A percentile compares a stretch with the other conserved stretches of the same genome.
These are phyloP conservation scores for Citeromyces nyonsensis DNA, from an alignment of 805 yeast genomes.

Conservation along the genomic window DNA sequence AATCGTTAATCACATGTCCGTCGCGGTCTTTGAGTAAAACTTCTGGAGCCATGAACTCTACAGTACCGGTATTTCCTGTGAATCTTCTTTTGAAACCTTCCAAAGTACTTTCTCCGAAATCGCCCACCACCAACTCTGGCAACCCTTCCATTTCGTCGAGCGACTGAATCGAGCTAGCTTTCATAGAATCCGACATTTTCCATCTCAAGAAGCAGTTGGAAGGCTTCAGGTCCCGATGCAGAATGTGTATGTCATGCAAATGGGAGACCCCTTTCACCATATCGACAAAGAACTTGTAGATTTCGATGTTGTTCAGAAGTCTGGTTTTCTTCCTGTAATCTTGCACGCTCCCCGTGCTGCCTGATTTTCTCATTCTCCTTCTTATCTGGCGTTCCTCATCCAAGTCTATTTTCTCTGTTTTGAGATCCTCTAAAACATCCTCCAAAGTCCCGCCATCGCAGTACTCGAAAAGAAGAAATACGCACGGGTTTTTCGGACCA, in stretches of 20 bases:
- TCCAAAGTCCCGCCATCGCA: slow-evolving; percentile 85
- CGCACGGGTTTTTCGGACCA: slow-evolving; percentile 41
- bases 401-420: slow-evolving; percentile 19
- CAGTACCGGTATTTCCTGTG: slow-evolving; percentile 78
- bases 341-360: neutral
- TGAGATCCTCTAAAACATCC: slow-evolving; percentile 29
- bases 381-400: slow-evolving; percentile 18
- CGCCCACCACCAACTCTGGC: slow-evolving; percentile 71
- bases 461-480: slow-evolving; percentile 73
- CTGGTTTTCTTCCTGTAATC: slow-evolving; percentile 4
- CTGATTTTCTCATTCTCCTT: slow-evolving; percentile 7
- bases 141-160: slow-evolving; percentile 14
- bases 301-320: slow-evolving; percentile 36
- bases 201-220: slow-evolving; percentile 61
- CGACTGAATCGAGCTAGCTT: slow-evolving; percentile 8
- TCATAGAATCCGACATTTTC: slow-evolving; percentile 10
- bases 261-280: slow-evolving; percentile 56
- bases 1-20: slow-evolving; percentile 26
- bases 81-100: slow-evolving; percentile 50
- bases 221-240: slow-evolving; percentile 86
- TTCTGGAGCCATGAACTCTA: slow-evolving; percentile 85
- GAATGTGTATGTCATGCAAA: slow-evolving; percentile 56
- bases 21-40: slow-evolving; percentile 20
- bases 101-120: slow-evolving; percentile 79
- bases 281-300: slow-evolving; percentile 53